Evolutionary conservation across 345 rosid species (phyloP).

Genomic region (Erodium maritimum): DNA sequence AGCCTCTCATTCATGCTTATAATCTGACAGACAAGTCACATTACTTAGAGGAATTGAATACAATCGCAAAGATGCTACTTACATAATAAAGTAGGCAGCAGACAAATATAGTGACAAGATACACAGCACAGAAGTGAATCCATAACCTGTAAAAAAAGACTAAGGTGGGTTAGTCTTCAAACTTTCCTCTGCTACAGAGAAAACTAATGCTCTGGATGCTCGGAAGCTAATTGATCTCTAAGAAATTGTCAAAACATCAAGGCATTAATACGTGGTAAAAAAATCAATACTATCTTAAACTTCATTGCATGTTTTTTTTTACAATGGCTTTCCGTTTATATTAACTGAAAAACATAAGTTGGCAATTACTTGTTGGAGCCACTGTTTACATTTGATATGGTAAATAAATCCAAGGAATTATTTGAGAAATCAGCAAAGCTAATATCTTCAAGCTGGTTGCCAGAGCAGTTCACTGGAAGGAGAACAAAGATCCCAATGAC

Average conservation of each 20-base stretch:
- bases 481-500: slow-evolving; percentile 73
- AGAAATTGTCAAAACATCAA: no score
- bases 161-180: neutral
- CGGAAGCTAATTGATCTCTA: no score
- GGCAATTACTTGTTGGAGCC: slow-evolving; percentile 30
- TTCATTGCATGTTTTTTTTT: neutral
- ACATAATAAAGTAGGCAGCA: slow-evolving; percentile 73
- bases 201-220: neutral
- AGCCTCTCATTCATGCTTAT: no score
- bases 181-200: no score
- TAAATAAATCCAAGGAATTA: slow-evolving; percentile 72
- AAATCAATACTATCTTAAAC: neutral
- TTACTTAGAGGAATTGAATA: no score
- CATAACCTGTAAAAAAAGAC: slow-evolving; percentile 54
- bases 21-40: no score
- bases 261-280: neutral
- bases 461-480: slow-evolving; percentile 78
- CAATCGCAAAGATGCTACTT: slow-evolving; percentile 15
- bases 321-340: no score
- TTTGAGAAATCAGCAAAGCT: slow-evolving; percentile 54
- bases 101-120: slow-evolving; percentile 55
- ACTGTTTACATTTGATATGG: slow-evolving; percentile 59
- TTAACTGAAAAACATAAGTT: neutral
- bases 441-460: slow-evolving; percentile 47
- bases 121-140: slow-evolving; percentile 80